phyloP scores from a whole-genome alignment of 371 early-diverging fungal species.

The Apophysomyces variabilis region DNA sequence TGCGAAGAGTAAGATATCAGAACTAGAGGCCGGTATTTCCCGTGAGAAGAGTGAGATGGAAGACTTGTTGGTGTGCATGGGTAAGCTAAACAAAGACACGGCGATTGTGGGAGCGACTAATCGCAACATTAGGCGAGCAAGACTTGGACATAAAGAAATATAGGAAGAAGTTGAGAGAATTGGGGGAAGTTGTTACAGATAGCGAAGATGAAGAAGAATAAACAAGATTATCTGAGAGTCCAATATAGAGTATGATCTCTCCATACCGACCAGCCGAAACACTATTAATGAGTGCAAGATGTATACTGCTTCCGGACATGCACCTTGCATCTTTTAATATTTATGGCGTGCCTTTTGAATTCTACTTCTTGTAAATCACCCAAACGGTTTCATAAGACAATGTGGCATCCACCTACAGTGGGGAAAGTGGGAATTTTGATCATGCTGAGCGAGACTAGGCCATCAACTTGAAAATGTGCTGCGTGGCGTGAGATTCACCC shows the following conservation, averaged over 20 bases:
- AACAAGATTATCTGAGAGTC: not conserved
- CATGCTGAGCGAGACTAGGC: too few species aligned
- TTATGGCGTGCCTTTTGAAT: too few species aligned
- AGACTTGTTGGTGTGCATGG: slow-evolving; percentile 88
- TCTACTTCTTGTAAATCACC: too few species aligned
- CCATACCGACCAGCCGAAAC: too few species aligned
- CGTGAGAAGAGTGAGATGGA: slow-evolving; percentile 84
- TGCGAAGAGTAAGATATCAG: slow-evolving; percentile 33
- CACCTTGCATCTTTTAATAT: too few species aligned
- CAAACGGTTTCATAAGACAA: too few species aligned
- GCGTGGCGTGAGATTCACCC: too few species aligned
- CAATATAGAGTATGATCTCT: not conserved
- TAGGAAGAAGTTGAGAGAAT: slow-evolving; percentile 61
- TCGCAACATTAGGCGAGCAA: slow-evolving; percentile 60
- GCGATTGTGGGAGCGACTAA: not conserved
- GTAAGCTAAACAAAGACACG: slow-evolving; percentile 26
- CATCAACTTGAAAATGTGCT: too few species aligned
- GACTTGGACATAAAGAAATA: slow-evolving; percentile 69
- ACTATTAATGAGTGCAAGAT: too few species aligned
- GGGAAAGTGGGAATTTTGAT: too few species aligned
- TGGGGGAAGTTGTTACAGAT: slow-evolving; percentile 64
- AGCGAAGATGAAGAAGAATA: slow-evolving; percentile 63
- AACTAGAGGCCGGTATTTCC: slow-evolving; percentile 9
- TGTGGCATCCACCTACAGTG: too few species aligned
- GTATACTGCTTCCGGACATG: too few species aligned